phyloP scores from a whole-genome alignment of 805 yeast species.

The Kurtzmaniella fragi region DNA sequence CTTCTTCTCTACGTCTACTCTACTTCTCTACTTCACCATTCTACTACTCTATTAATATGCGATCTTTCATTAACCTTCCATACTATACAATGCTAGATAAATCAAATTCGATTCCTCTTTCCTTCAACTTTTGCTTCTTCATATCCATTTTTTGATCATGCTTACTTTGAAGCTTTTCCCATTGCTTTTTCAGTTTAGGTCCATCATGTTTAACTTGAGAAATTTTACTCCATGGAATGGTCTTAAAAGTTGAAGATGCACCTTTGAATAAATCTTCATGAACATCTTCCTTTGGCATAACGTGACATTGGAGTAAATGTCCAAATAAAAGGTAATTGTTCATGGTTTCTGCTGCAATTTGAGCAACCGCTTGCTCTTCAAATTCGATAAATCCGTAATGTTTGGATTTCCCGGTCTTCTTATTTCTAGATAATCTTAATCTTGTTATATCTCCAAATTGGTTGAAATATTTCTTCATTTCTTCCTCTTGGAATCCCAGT shows the following conservation, averaged over 20 bases:
- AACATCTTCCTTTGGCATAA: constrained; percentile 51
- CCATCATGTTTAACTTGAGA: constrained; percentile 50
- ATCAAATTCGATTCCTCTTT: constrained; percentile 55
- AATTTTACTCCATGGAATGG: constrained; percentile 56
- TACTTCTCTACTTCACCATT: neutral
- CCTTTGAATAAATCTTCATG: constrained; percentile 58
- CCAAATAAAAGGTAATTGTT: constrained; percentile 87
- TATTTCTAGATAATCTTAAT: constrained; percentile 80
- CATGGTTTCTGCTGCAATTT: constrained; percentile 92
- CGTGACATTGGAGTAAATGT: constrained; percentile 65
- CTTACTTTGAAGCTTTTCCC: constrained; percentile 49
- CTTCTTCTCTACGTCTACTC: too few relatives aligned
- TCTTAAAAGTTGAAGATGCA: constrained; percentile 48
- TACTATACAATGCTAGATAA: constrained; percentile 10
- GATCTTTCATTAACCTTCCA: neutral
- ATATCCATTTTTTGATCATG: constrained; percentile 36
- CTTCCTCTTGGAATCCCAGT: constrained; percentile 82
- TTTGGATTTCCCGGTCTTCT: constrained; percentile 83
- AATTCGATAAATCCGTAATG: constrained; percentile 92
- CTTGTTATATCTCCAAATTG: constrained; percentile 87
- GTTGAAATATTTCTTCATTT: constrained; percentile 70
- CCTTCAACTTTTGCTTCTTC: constrained; percentile 46
- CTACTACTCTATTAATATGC: neutral
- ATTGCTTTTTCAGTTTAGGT: constrained; percentile 50
- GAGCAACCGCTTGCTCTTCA: constrained; percentile 66